Evolutionary conservation across 2,329 filamentous ascomycete genomes (phyloP), one percentile per base, ranked within the genome.

Genomic region (Penicillium sp.): DNA sequence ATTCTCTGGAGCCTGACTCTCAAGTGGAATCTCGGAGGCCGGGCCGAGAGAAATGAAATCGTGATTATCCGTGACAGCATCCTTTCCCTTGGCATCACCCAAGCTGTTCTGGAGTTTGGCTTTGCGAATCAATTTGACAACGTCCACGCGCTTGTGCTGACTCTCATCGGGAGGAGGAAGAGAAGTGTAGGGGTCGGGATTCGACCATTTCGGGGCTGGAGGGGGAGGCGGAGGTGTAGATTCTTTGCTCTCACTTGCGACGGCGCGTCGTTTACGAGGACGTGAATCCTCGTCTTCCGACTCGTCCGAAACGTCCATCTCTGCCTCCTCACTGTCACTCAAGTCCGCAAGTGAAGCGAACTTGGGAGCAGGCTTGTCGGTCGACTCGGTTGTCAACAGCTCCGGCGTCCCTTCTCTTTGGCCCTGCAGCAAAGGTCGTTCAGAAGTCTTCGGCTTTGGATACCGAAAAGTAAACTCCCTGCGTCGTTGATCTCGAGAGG

Each of bases 31-130:
- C n/a, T 18, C 38, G 24, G 22, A 80, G 48, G 86, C 83, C 42
- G 81, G 81, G 40, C 88, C 88, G 53, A 92, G 89, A 0, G 92
- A 95, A 49, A 99, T 96, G 67, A 96, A 97, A 60, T 99, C 92
- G 51, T 88, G 87, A 20, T 80, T 80, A 10, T 71, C 69, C 0
- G 80, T 78, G 42, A 85, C 81, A 1, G 80, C 77, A 20, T 84
- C 79, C 1, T 80, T 74, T 10, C 77, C 74, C 0, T 77, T 70
- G 27, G 80, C 77, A 24, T 77, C 73, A 9, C 73, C 66, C 5
- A 74, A 70, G 25, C 47, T 56, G 3, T 77, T 73, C 33, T 86
- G 82, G 30, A 91, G 78, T 43, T 92, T 89, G 2, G 92, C 90
- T 67, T 96, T 96, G 61, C 92, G 86, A 61, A 97, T 96, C 54